A percentile compares a stretch with the other conserved stretches of the same genome.
Evolutionary conservation across 2,329 filamentous ascomycete species (phyloP).

Genomic region (Penicillium sp.): DNA sequence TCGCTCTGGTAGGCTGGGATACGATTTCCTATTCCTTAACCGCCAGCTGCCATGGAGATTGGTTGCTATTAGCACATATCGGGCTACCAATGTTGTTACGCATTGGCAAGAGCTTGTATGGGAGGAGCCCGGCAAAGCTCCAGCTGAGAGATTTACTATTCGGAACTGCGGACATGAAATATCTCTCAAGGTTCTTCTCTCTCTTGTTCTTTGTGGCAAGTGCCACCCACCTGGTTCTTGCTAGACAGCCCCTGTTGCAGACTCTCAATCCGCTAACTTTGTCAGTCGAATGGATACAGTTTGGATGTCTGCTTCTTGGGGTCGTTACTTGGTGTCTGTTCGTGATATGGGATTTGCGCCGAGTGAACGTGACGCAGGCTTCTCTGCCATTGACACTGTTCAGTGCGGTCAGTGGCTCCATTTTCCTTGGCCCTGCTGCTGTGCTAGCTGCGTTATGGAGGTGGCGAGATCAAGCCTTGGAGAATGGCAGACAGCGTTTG

Average conservation of each 20-base stretch:
- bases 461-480: slow-evolving; percentile 4
- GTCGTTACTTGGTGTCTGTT: slow-evolving; percentile 11
- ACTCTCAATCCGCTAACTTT: not conserved
- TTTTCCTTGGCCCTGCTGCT: slow-evolving; percentile 5
- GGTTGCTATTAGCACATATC: not conserved
- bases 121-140: not conserved
- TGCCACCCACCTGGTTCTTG: slow-evolving; percentile 2
- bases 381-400: not conserved
- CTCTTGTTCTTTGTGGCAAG: not conserved
- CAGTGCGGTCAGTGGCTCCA: not conserved
- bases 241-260: not conserved
- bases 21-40: slow-evolving; percentile 30
- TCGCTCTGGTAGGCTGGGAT: slow-evolving; percentile 10
- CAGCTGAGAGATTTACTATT: not conserved
- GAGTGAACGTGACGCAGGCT: slow-evolving; percentile 6
- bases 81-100: slow-evolving; percentile 2
- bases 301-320: not conserved
- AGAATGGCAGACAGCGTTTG: not conserved
- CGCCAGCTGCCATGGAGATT: slow-evolving; percentile 26
- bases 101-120: not conserved
- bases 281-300: not conserved
- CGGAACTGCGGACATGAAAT: slow-evolving; percentile 3
- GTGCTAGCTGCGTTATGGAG: slow-evolving; percentile 1
- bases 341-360: slow-evolving; percentile 12
- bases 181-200: slow-evolving; percentile 5